A percentile compares a stretch with the other conserved stretches of the same genome.
These are phyloP conservation scores for Gossypium davidsonii DNA, from an alignment of 441 rosid species.

Conservation along the genomic window DNA sequence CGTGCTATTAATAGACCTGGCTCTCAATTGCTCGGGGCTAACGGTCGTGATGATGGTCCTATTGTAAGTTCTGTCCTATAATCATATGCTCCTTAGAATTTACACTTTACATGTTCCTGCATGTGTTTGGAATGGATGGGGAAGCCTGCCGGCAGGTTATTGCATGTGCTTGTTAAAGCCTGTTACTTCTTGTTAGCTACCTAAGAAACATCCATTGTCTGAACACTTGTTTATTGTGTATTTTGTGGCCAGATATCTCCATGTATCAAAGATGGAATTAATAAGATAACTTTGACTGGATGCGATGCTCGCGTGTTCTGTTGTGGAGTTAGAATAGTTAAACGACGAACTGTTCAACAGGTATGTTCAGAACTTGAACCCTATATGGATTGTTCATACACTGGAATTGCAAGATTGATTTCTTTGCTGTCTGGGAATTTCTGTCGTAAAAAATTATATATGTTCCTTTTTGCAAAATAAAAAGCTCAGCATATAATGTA, in stretches of 20 bases:
- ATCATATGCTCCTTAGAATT: neutral
- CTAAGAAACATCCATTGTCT: neutral
- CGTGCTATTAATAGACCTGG: slow-evolving; percentile 88
- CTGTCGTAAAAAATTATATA: neutral
- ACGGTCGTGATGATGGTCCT: slow-evolving; percentile 98
- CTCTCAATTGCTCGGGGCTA: slow-evolving; percentile 78
- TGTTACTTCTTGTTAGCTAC: neutral
- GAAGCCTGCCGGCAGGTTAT: neutral
- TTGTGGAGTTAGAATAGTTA: slow-evolving; percentile 84
- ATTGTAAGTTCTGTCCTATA: slow-evolving; percentile 48
- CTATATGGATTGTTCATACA: neutral
- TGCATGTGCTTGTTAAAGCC: neutral
- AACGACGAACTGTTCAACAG: slow-evolving; percentile 82
- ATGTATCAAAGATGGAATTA: slow-evolving; percentile 66
- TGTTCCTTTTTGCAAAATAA: neutral
- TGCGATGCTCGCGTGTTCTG: slow-evolving; percentile 78
- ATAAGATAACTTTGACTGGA: slow-evolving; percentile 66
- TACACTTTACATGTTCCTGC: neutral
- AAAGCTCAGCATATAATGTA: neutral
- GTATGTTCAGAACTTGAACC: slow-evolving; percentile 26
- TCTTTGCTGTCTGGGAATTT: neutral
- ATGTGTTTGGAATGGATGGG: neutral
- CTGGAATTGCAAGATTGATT: neutral
- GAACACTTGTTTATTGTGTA: neutral
- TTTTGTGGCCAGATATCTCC: slow-evolving; percentile 55